Evolutionary conservation across 345 rosid species (phyloP).

Genomic region (Pugionium dolabratum): DNA sequence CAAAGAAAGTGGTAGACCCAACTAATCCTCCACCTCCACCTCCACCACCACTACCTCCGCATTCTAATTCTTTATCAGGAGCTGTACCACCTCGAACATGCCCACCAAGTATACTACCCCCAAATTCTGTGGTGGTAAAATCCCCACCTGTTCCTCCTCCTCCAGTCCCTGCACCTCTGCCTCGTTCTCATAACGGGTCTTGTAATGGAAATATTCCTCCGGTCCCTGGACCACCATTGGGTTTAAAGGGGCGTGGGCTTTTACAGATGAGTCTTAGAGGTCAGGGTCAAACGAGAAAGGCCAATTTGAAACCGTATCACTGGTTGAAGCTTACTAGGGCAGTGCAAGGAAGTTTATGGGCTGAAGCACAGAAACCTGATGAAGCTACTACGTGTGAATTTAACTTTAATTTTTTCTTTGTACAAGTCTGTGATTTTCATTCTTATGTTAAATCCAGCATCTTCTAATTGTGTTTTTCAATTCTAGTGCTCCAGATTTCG

Average conservation of each 20-base stretch:
- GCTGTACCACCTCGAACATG: slow-evolving; percentile 8
- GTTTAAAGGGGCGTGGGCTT: slow-evolving; percentile 55
- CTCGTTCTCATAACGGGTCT: slow-evolving; percentile 44
- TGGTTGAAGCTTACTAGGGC: slow-evolving; percentile 91
- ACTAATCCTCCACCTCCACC: slow-evolving; percentile 56
- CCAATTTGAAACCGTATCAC: slow-evolving; percentile 79
- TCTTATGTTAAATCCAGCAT: slow-evolving; percentile 12
- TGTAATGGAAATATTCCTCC: slow-evolving; percentile 59
- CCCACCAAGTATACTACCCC: slow-evolving; percentile 43
- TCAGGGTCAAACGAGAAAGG: slow-evolving; percentile 58
- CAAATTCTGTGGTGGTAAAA: slow-evolving; percentile 27
- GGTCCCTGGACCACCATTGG: slow-evolving; percentile 65
- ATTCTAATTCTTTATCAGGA: slow-evolving; percentile 36
- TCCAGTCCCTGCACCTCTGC: slow-evolving; percentile 49
- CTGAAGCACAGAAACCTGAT: slow-evolving; percentile 73
- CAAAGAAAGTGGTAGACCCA: slow-evolving; percentile 27
- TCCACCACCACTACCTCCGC: slow-evolving; percentile 39
- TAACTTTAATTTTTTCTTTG: slow-evolving; percentile 12
- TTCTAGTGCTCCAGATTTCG: slow-evolving; percentile 79
- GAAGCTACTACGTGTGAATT: slow-evolving; percentile 64
- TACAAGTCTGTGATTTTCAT: slow-evolving; percentile 23
- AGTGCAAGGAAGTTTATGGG: slow-evolving; percentile 88
- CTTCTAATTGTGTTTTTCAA: slow-evolving; percentile 29
- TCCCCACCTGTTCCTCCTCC: slow-evolving; percentile 63
- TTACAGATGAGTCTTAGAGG: slow-evolving; percentile 47